A percentile compares a stretch with the other conserved stretches of the same genome.
Conservation (phyloP, 2,329 filamentous ascomycete species). For the Endothia cerciana region DNA sequence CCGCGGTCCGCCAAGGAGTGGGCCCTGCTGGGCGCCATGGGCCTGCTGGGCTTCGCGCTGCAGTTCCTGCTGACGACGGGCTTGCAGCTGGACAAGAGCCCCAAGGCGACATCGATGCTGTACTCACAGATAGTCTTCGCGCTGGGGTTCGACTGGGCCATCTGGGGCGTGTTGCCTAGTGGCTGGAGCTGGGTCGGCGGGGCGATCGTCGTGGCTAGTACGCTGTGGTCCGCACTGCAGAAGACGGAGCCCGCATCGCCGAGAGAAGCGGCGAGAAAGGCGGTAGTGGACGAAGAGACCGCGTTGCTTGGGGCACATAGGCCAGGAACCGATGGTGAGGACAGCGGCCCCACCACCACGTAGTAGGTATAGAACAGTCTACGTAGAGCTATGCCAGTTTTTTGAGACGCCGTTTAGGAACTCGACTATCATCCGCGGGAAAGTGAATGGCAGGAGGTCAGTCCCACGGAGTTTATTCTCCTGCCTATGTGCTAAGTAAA, state of each 20-base stretch:
- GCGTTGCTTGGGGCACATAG: constrained; percentile 34
- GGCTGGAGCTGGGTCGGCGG: constrained; percentile 44
- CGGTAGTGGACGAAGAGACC: constrained; percentile 41
- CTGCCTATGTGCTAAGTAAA: not conserved
- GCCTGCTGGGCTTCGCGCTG: constrained; percentile 74
- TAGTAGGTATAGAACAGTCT: not conserved
- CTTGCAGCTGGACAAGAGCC: constrained; percentile 66
- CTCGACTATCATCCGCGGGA: not conserved
- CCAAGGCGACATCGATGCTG: constrained; percentile 38
- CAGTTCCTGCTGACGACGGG: constrained; percentile 78
- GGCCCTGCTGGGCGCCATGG: constrained; percentile 63
- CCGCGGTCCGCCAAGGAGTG: constrained; percentile 51
- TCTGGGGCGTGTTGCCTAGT: constrained; percentile 49
- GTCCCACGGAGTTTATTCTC: not conserved
- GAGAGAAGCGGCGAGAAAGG: constrained; percentile 32
- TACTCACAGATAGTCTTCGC: constrained; percentile 42
- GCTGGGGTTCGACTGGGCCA: constrained; percentile 44
- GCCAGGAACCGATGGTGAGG: constrained; percentile 17
- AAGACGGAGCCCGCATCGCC: constrained; percentile 36
- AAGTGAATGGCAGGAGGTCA: not conserved
- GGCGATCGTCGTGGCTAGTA: constrained; percentile 45
- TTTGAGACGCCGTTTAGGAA: not conserved
- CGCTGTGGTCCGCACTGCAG: constrained; percentile 48
- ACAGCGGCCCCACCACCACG: constrained; percentile 5
- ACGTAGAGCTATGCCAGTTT: not conserved